phyloP scores from a whole-genome alignment of 140 eudicot genomes.

The Ambrosia hybrid region DNA sequence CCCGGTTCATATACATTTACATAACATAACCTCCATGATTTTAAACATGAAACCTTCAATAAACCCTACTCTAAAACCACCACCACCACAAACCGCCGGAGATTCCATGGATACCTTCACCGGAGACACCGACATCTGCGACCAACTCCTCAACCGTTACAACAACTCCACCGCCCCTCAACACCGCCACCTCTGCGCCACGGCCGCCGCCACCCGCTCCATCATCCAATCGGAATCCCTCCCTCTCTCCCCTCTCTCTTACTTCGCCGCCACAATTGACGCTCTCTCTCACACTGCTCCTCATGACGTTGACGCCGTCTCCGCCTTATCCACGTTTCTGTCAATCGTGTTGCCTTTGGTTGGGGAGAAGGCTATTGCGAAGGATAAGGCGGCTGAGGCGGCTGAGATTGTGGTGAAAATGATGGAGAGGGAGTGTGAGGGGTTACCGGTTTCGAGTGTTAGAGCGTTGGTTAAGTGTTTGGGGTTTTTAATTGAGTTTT shows the following conservation, averaged over 20 bases:
- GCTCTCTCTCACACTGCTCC: conserved; percentile 51
- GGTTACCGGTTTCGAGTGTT: conserved; percentile 51
- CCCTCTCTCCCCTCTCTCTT: conserved; percentile 71
- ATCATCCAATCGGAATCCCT: conserved; percentile 61
- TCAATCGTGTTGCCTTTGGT: conserved; percentile 74
- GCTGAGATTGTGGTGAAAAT: conserved; percentile 48
- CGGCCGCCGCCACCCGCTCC: conserved; percentile 92
- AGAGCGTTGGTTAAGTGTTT: conserved; percentile 85
- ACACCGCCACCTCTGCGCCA: conserved; percentile 95
- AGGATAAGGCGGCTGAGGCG: conserved; percentile 66
- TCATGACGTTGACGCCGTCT: conserved; percentile 54
- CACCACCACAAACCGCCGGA: conserved; percentile 22
- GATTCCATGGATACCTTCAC: conserved; percentile 39
- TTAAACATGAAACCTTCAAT: conserved; percentile 17
- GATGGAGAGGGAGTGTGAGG: conserved; percentile 37
- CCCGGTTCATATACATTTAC: background rate
- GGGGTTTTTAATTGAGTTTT: conserved; percentile 79
- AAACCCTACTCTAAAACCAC: conserved; percentile 33
- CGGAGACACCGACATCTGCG: conserved; percentile 53
- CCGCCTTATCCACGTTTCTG: conserved; percentile 71
- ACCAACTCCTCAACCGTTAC: conserved; percentile 84
- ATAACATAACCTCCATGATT: background rate
- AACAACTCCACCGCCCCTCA: conserved; percentile 79
- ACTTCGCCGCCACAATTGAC: conserved; percentile 83
- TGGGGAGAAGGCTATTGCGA: conserved; percentile 44